These are phyloP conservation scores for Salix viminalis DNA, from an alignment of 345 rosid genomes.

Conservation along the genomic window DNA sequence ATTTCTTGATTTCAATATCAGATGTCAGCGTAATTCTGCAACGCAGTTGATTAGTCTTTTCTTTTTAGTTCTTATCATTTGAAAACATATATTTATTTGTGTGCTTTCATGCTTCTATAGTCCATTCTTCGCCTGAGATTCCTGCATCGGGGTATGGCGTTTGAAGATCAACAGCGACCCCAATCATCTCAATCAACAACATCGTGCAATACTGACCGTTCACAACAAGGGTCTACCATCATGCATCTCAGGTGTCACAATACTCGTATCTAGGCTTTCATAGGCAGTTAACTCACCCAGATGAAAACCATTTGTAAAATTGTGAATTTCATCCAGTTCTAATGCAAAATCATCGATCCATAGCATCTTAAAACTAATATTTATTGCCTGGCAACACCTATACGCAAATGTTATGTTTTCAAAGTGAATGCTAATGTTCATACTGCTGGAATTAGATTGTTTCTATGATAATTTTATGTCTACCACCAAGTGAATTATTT, in stretches of 20 bases:
- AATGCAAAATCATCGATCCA: not conserved
- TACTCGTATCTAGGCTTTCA: not conserved
- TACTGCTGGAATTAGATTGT: not conserved
- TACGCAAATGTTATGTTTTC: not conserved
- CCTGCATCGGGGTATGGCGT: slow-evolving; percentile 47
- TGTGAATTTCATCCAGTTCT: not conserved
- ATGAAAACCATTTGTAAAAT: not conserved
- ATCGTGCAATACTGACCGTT: slow-evolving; percentile 22
- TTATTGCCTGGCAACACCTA: not conserved
- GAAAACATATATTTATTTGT: not conserved
- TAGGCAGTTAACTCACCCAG: not conserved
- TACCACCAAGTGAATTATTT: no score
- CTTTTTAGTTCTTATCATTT: not conserved
- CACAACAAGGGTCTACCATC: slow-evolving; percentile 39
- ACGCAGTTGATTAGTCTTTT: not conserved
- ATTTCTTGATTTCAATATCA: not conserved
- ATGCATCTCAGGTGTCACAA: slow-evolving; percentile 47
- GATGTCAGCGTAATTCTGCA: not conserved
- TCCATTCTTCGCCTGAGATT: slow-evolving; percentile 59
- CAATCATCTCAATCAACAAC: slow-evolving; percentile 11
- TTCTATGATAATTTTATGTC: not conserved
- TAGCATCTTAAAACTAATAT: not conserved
- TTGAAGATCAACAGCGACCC: slow-evolving; percentile 39
- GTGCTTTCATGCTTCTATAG: slow-evolving; percentile 27
- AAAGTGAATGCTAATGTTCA: not conserved